Base-by-base conservation (phyloP, 768 basidiomycete genomes). In the Leccinum barrowsii region DNA sequence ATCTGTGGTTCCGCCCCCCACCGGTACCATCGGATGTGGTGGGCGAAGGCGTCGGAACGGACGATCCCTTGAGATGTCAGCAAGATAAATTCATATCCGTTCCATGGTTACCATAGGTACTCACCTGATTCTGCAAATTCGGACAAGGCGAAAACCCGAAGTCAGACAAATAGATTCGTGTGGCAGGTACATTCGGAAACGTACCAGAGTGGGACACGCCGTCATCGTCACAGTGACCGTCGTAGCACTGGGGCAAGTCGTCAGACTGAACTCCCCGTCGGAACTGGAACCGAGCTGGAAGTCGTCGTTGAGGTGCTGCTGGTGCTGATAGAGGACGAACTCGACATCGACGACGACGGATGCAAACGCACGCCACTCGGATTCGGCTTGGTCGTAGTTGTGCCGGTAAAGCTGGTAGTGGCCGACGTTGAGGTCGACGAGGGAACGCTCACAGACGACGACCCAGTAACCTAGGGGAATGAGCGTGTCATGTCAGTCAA, bases 161-260 rank as follows among this genome's bases (percentile, higher is more conserved):
- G 7, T 34, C 50, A 1, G 15, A 17, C 13, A 21, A 40, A 40
- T 1, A 17, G 13, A 32, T 13, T 22, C 40, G 8, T 7, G 5
- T 32, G 15, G 32, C 11, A 34, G 11, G n/a, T 19, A 44, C 17
- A 40, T 17, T 21, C 4, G 1, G 32, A n/a, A 52, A 49, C 58
- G 19, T 53, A 69, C 67, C 40, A 55, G 61, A 30, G 60, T 42
- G 5, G 68, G 58, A 35, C 59, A 65, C 4, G 54, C 55, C 10
- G 58, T 53, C 7, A 57, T 56, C 0, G 67, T 68, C 6, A 70
- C 66, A 0, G 68, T 63, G n/a, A 52, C 55, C 0, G 55, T 55
- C 12, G 30, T 7, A 7, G 30, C 21, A 40, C 37, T 12, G 5
- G 55, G 28, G 35, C 61, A 63, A 24, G 13, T 24, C 11, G 47